Evolutionary conservation across 2,329 filamentous ascomycete genomes (phyloP), one percentile per base, ranked within the genome.

Genomic region (Clonostachys byssicola): DNA sequence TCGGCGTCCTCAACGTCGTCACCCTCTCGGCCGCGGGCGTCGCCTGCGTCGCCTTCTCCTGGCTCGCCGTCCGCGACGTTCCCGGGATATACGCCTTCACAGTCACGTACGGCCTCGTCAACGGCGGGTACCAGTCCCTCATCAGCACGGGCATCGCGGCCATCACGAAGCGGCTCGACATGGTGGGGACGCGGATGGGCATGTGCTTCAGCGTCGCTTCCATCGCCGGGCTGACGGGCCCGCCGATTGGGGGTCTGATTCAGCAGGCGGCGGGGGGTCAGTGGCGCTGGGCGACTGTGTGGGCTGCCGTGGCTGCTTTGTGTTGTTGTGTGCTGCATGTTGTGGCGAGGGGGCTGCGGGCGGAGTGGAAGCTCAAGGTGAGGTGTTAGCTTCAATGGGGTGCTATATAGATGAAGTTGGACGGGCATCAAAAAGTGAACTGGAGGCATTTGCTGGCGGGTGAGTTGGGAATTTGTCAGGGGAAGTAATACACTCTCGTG

Each of bases 121-220:
- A 53, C 0, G 67, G 66, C 1, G 60, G 60, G 2, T 68, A 68
- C 17, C 68, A 72, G 42, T 69, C 66, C 39, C 57, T 72, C 2
- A 67, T 68, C 48, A 61, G 69, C 0, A 68, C 68, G 1, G 60
- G 60, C 0, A 57, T 71, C 6, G 63, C 67, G 1, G 67, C 64
- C 40, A 67, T 72, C 10, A 71, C 69, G 0, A 60, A 60, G 13
- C 54, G 60, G 6, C 60, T 72, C 6, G 63, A 70, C 23, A 68
- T 57, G 3, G 59, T 69, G 2, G 68, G 68, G 0, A 68, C 68
- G 2, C 55, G 69, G 20, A 55, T 72, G 13, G 68, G 68, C 12
- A 72, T 72, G 68, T 65, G 62, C 1, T 72, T 72, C 12, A 62
- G 55, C 41, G 60, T 72, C 6, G 56, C 60, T 6, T 68, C 66